Percentiles rank a stretch among this genome's conserved stretches.
These are phyloP conservation scores for Alternaria atra DNA, from an alignment of 2,329 filamentous ascomycete genomes.

Conservation along the genomic window DNA sequence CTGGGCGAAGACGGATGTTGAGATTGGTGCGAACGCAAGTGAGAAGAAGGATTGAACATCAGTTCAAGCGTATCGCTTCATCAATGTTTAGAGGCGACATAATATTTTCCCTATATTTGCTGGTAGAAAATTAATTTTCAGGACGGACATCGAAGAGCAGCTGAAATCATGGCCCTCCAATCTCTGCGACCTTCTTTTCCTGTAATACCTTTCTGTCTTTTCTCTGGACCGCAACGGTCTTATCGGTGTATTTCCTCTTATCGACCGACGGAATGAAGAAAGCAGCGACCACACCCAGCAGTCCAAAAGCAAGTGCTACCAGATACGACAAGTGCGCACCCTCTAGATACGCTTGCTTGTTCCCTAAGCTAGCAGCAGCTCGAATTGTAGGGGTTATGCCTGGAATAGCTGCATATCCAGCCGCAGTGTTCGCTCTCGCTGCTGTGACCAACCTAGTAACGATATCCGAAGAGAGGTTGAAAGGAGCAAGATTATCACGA, in stretches of 20 bases:
- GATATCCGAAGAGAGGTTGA: conserved; percentile 23
- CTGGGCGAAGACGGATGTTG: conserved; percentile 52
- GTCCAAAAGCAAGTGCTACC: conserved; percentile 45
- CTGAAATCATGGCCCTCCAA: background rate
- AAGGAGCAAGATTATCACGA: conserved; percentile 25
- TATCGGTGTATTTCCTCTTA: conserved; percentile 38
- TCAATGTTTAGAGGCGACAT: no score
- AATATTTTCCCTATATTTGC: background rate
- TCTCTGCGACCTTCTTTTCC: conserved; percentile 27
- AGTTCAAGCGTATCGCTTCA: no score
- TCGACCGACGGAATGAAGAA: conserved; percentile 41
- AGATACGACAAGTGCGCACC: conserved; percentile 39
- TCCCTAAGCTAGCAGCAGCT: conserved; percentile 35
- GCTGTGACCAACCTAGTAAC: conserved; percentile 32
- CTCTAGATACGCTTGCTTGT: conserved; percentile 41
- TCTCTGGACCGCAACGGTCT: conserved; percentile 40
- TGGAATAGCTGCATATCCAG: conserved; percentile 38
- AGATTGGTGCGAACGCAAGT: conserved; percentile 34
- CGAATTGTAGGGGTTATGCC: conserved; percentile 40
- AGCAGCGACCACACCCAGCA: conserved; percentile 36
- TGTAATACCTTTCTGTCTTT: conserved; percentile 33
- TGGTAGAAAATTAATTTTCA: background rate
- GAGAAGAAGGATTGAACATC: conserved; percentile 37
- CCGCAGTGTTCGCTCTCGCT: conserved; percentile 34
- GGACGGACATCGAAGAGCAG: background rate